Evolutionary conservation across 768 basidiomycete species (phyloP).

Genomic region (Serendipita indica): DNA sequence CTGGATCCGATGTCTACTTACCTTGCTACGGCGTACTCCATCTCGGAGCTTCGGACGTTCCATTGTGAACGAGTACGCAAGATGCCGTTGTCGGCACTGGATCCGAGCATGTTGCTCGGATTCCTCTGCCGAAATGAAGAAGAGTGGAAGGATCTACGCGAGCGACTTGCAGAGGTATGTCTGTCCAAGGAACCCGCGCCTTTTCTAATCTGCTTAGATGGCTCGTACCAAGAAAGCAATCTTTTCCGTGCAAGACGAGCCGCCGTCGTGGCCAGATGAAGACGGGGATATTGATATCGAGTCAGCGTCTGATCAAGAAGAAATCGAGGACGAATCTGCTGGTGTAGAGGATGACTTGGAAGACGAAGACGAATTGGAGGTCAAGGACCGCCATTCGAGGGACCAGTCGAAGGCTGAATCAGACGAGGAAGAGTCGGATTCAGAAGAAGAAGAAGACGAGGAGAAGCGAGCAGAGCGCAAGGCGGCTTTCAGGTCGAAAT

Average conservation of each 20-base stretch:
- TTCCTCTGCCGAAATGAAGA: conserved; percentile 70
- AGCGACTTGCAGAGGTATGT: conserved; percentile 55
- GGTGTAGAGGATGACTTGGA: conserved; percentile 22
- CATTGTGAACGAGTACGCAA: conserved; percentile 95
- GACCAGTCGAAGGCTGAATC: conserved; percentile 20
- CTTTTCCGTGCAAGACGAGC: conserved; percentile 78
- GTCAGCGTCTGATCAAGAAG: conserved; percentile 30
- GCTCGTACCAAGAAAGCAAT: conserved; percentile 41
- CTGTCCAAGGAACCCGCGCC: not conserved
- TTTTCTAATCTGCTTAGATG: conserved; percentile 24
- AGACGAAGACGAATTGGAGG: conserved; percentile 31
- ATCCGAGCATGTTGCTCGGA: conserved; percentile 94
- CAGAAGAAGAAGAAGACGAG: conserved; percentile 21
- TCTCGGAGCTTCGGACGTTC: conserved; percentile 68
- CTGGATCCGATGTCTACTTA: conserved; percentile 40
- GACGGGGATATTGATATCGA: conserved; percentile 59
- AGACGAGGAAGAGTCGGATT: conserved; percentile 17
- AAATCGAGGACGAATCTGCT: conserved; percentile 12
- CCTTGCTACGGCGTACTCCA: conserved; percentile 58
- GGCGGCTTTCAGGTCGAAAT: not conserved
- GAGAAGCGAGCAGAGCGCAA: conserved; percentile 15
- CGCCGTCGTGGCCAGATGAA: conserved; percentile 51
- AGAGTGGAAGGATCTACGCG: conserved; percentile 75
- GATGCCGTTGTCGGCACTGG: conserved; percentile 80
- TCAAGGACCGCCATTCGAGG: conserved; percentile 21